These are phyloP conservation scores for Schwanniomyces vanrijiae DNA, from an alignment of 805 yeast species.

Conservation along the genomic window DNA sequence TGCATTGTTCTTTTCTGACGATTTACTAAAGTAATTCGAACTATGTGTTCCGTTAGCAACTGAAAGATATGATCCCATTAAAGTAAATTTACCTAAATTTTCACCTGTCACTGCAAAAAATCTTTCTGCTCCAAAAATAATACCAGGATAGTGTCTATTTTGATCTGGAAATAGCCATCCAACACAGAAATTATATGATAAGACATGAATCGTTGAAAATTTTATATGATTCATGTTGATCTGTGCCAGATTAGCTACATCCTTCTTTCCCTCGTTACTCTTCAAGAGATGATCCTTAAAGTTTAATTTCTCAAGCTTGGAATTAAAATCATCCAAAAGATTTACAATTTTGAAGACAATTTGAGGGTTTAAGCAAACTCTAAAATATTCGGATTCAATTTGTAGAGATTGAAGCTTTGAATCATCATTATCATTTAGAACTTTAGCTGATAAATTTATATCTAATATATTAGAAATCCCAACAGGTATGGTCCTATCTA, in stretches of 20 bases:
- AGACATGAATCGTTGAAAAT: slow-evolving; percentile 55
- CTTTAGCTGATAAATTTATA: slow-evolving; percentile 42
- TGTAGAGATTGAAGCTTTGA: slow-evolving; percentile 46
- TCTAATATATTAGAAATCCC: slow-evolving; percentile 46
- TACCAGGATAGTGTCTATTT: slow-evolving; percentile 56
- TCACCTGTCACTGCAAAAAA: slow-evolving; percentile 66
- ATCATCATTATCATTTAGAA: slow-evolving; percentile 35
- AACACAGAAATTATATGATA: slow-evolving; percentile 65
- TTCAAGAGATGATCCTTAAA: background rate
- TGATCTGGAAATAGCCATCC: slow-evolving; percentile 73
- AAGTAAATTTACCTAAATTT: slow-evolving; percentile 62
- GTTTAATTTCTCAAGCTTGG: background rate
- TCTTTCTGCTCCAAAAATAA: slow-evolving; percentile 76
- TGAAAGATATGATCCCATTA: slow-evolving; percentile 68
- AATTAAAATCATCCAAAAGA: slow-evolving; percentile 23
- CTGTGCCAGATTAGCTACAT: background rate
- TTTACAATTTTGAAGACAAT: slow-evolving; percentile 42
- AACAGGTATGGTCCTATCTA: slow-evolving; percentile 37
- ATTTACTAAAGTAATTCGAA: slow-evolving; percentile 46
- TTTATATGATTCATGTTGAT: slow-evolving; percentile 12
- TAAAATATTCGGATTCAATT: slow-evolving; percentile 56
- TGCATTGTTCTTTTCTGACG: slow-evolving; percentile 45
- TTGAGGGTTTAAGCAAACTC: slow-evolving; percentile 57
- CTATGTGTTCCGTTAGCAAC: slow-evolving; percentile 64
- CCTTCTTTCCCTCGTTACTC: background rate